Evolutionary conservation across 306 rosid genomes (phyloP), one percentile per base, ranked within the genome.

Genomic region (Myrica gale): DNA sequence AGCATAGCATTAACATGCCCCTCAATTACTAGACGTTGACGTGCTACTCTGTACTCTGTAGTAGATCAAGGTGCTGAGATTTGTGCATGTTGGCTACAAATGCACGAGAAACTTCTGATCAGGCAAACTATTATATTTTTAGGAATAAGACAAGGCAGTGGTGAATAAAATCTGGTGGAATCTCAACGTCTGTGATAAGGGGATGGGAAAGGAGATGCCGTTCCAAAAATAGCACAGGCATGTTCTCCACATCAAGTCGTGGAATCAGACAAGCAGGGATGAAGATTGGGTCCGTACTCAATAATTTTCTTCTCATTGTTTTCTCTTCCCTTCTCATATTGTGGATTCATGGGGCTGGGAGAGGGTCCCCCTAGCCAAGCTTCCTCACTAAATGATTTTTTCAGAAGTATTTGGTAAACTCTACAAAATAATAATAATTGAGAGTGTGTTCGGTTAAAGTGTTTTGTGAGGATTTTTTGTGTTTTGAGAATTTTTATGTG

Each of bases 161-260:
- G 62, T 56, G 62, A 20, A 8, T 6, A 6, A 62, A 57, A 53
- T 3, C 19, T 9, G 6, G 54, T 3, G 79, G 76, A 80, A 74
- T 74, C 53, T 68, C 50, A 45, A 23, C 60, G 47, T 37, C 68
- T 72, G 58, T 63, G 23, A 69, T 58, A 45, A 74, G 58, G 56
- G 56, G 32, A 71, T 78, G 76, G 66, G 58, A 72, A 68, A 79
- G 68, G 65, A 52, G 82, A 72, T 72, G 45, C 43, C n/a, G 53
- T 53, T 50, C 65, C 54, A 41, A 50, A 11, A 57, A 60, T 60
- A 48, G 53, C 43, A 16, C 32, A 71, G 76, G 63, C 61, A 19
- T 43, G 11, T 9, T 65, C 8, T n/a, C 44, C 53, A 5, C 8
- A 19, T 1, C 8, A 45, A 9, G 60, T n/a, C 47, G 47, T 46